Percentiles rank a stretch among this genome's conserved stretches.
These are phyloP conservation scores for Calonectria hawksworthii DNA, from an alignment of 2,329 filamentous ascomycete species.

Conservation along the genomic window DNA sequence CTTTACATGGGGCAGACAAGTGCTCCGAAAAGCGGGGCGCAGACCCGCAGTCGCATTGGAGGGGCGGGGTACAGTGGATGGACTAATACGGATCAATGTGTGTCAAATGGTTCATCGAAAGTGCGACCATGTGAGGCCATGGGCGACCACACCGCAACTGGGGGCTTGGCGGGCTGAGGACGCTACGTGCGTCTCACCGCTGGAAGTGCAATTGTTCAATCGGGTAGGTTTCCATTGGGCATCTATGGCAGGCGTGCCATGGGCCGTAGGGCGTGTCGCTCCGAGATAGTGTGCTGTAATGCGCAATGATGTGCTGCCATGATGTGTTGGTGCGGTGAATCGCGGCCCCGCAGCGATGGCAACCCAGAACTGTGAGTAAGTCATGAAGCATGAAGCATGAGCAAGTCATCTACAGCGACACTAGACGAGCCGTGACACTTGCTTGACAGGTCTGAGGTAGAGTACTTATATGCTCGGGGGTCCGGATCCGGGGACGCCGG, in stretches of 20 bases:
- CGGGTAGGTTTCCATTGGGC: constrained; percentile 8
- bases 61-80: neutral
- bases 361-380: constrained; percentile 1
- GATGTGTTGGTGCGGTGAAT: constrained; percentile 9
- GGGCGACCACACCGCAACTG: constrained; percentile 16
- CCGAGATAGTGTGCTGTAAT: neutral
- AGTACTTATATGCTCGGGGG: constrained; percentile 24
- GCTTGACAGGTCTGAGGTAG: neutral
- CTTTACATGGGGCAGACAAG: neutral
- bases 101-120: constrained; percentile 5
- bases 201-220: constrained; percentile 4
- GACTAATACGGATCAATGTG: neutral
- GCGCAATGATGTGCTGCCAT: constrained; percentile 10
- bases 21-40: neutral
- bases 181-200: constrained; percentile 11
- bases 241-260: neutral
- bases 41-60: neutral
- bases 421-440: constrained; percentile 1
- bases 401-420: neutral
- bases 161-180: neutral
- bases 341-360: neutral
- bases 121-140: constrained; percentile 7
- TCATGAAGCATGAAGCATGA: constrained; percentile 3
- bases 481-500: constrained; percentile 39
- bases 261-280: neutral